Conservation (phyloP, 495 filamentous ascomycete genomes). For the Tetracladium marchalianum region DNA sequence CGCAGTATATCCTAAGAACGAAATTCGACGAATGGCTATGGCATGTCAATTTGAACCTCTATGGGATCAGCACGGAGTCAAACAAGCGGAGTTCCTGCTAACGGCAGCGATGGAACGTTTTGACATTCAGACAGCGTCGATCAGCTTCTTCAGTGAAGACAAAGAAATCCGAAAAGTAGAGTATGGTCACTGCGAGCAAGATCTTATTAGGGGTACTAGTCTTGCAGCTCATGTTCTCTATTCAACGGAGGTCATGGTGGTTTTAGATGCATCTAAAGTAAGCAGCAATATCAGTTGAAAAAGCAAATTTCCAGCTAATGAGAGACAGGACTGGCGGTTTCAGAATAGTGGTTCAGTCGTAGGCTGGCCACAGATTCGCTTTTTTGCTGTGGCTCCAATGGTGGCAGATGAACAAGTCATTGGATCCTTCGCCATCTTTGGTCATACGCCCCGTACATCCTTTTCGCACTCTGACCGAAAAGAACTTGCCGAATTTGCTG, state of each 20-base stretch:
- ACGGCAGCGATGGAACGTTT: conserved; percentile 22
- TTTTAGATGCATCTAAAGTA: conserved; percentile 29
- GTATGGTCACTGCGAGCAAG: conserved; percentile 15
- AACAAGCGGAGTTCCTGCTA: conserved; percentile 18
- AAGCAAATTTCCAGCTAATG: conserved; percentile 1
- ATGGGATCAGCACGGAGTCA: conserved; percentile 17
- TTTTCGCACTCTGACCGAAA: conserved; percentile 18
- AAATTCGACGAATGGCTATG: conserved; percentile 21
- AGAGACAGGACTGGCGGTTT: conserved; percentile 32
- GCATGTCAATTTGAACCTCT: conserved; percentile 4
- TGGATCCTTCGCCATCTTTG: conserved; percentile 29
- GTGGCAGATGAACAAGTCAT: conserved; percentile 24
- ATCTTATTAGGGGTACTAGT: conserved; percentile 21
- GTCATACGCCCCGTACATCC: conserved; percentile 17
- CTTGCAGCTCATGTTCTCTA: conserved; percentile 30
- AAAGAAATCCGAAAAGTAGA: conserved; percentile 28
- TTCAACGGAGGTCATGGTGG: conserved; percentile 24
- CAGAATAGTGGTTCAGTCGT: conserved; percentile 23
- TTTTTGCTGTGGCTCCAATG: conserved; percentile 33
- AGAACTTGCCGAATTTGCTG: conserved; percentile 9
- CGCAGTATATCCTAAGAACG: conserved; percentile 23
- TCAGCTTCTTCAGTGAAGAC: conserved; percentile 27
- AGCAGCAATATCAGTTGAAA: conserved; percentile 1
- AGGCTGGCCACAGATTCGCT: conserved; percentile 23
- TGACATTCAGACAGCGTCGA: conserved; percentile 20